A percentile compares a stretch with the other conserved stretches of the same genome.
These are phyloP conservation scores for Melampsora medusae DNA, from an alignment of 1,284 basidiomycete species.

Conservation along the genomic window DNA sequence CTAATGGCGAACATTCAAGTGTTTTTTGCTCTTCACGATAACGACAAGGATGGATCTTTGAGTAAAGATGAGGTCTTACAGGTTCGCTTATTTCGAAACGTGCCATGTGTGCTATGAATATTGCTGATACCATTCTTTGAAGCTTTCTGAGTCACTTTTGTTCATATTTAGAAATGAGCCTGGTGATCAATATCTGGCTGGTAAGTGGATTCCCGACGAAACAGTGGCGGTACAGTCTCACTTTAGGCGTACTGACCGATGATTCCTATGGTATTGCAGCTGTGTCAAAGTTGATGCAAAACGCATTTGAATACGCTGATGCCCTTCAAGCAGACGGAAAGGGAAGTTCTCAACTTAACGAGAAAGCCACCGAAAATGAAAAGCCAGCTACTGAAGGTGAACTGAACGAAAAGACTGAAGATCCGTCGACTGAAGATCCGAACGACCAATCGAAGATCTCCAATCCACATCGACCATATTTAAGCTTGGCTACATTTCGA, in stretches of 20 bases:
- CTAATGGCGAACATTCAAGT: conserved; percentile 97
- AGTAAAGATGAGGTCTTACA: conserved; percentile 92
- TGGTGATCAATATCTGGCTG: conserved; percentile 89
- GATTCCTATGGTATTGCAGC: conserved; percentile 57
- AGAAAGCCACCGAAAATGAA: conserved; percentile 10
- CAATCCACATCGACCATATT: conserved; percentile 50
- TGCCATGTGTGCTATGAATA: background rate
- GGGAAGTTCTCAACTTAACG: background rate
- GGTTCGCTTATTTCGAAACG: conserved; percentile 84
- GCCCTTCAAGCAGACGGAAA: conserved; percentile 60
- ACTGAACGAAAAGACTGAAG: conserved; percentile 15
- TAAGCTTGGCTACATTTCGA: conserved; percentile 69
- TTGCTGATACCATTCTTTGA: conserved; percentile 14
- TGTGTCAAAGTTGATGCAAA: conserved; percentile 91
- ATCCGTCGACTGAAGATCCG: conserved; percentile 36
- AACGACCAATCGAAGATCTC: conserved; percentile 22
- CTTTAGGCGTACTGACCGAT: background rate
- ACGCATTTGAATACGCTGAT: conserved; percentile 94
- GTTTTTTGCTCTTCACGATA: conserved; percentile 96
- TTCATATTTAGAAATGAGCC: conserved; percentile 98
- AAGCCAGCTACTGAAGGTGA: conserved; percentile 13
- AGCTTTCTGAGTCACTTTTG: conserved; percentile 56
- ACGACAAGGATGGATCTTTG: conserved; percentile 87
- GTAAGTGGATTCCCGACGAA: conserved; percentile 7
- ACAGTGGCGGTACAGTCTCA: too few relatives aligned